Conservation (phyloP, 345 rosid species). For the Eucalyptus paniculata region DNA sequence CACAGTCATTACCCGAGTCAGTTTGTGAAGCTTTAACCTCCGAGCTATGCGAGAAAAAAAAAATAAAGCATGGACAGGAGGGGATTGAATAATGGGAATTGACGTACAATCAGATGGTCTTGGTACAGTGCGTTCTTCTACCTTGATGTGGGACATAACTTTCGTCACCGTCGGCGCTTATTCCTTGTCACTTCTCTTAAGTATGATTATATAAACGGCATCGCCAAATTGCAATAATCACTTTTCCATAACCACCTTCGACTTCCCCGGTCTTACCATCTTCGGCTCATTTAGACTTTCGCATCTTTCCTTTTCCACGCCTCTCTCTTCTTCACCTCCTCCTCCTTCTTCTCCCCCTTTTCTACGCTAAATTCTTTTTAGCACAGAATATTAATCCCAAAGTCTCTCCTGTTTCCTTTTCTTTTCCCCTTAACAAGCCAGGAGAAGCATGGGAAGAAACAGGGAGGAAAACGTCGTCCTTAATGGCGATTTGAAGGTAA, state of each 20-base stretch:
- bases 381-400: not conserved
- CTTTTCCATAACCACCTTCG: not conserved
- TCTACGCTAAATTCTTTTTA: not conserved
- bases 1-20: not conserved
- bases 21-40: not conserved
- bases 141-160: not conserved
- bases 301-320: not conserved
- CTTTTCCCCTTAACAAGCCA: not conserved
- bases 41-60: not conserved
- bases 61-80: not conserved
- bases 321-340: not conserved
- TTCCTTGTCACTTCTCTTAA: conserved; percentile 5
- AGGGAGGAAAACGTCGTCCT: not conserved
- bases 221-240: not conserved
- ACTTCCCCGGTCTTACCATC: not conserved
- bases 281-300: not conserved
- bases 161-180: conserved; percentile 6
- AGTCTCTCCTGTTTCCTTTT: not conserved
- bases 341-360: not conserved
- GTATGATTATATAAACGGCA: not conserved
- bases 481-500: conserved; percentile 7
- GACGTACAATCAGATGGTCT: not conserved
- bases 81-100: not conserved
- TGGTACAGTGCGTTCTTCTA: not conserved
- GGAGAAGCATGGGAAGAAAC: not conserved